Percentiles rank a stretch among this genome's conserved stretches.
phyloP scores from a whole-genome alignment of 495 filamentous ascomycete species.

The Echria macrotheca region DNA sequence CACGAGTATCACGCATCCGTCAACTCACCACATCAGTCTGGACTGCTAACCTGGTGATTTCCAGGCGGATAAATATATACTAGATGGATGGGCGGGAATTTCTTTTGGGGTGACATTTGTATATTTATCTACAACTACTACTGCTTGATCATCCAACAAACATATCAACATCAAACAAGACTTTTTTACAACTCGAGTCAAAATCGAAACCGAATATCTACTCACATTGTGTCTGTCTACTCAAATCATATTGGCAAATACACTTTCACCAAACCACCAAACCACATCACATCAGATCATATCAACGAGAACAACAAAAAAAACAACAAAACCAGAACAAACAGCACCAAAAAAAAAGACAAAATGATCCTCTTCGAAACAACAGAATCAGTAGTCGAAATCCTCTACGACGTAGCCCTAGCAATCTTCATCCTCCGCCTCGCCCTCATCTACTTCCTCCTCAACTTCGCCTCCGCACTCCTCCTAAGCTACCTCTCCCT shows the following conservation, averaged over 20 bases:
- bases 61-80: too few relatives aligned
- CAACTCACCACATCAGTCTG: too few relatives aligned
- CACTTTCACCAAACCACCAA: not conserved
- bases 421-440: conserved; percentile 27
- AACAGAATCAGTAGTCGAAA: conserved; percentile 25
- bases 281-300: not conserved
- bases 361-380: conserved; percentile 21
- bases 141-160: too few relatives aligned
- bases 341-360: not conserved
- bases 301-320: not conserved
- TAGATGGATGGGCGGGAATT: too few relatives aligned
- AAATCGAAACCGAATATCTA: too few relatives aligned
- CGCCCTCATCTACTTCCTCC: conserved; percentile 21
- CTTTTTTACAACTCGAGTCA: too few relatives aligned
- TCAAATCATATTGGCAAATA: not conserved
- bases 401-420: conserved; percentile 33
- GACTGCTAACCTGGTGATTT: too few relatives aligned
- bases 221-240: not conserved
- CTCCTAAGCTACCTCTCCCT: conserved; percentile 5
- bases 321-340: not conserved
- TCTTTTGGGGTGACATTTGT: too few relatives aligned
- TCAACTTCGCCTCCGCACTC: conserved; percentile 12
- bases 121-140: too few relatives aligned
- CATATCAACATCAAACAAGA: too few relatives aligned
- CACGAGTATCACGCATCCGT: too few relatives aligned